Evolutionary conservation across 805 yeast species (phyloP), one percentile per base, ranked within the genome.

Genomic region (Yarrowia hollandica): DNA sequence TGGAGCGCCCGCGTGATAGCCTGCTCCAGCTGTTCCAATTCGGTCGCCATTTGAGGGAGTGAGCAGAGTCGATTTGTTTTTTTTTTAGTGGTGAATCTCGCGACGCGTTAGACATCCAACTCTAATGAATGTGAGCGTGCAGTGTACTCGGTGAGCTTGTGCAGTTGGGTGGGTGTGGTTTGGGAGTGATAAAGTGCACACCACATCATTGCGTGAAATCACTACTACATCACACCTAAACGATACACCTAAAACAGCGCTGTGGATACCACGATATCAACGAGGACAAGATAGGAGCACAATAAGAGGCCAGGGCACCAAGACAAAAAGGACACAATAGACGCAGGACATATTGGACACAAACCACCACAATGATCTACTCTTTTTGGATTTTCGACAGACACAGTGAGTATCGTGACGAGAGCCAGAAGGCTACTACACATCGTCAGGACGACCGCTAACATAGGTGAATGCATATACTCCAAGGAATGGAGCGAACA

Each of bases 321-420:
- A 15, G n/a, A 15, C 31, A 22, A 9, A 38, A 9, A 7, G n/a
- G 21, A 22, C 22, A 5, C 21, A 48, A 48, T n/a, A 28, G 12
- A 21, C 42, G n/a, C n/a, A 5, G n/a, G n/a, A n/a, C 22, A 23
- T 8, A 15, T 9, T 4, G 16, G 11, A 12, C 23, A 11, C 31
- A 16, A 9, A 33, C 7, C 12, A 15, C 39, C 7, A 14, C 55
- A n/a, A 81, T 87, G 35, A 83, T 90, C 44, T 85, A 85, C 74
- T 88, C 96, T 10, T 86, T 91, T 68, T 88, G 90, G 88, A 82
- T 92, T 59, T 92, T 86, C 69, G 97, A 92, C 70, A 80, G 94
- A 69, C 97, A 92, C 73, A 88, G 97, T 72, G 75, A 54, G 80
- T 70, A 42, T 2, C 14, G n/a, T n/a, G n/a, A n/a, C n/a, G n/a